phyloP scores from a whole-genome alignment of 768 basidiomycete species.

The Termitomyces titanicus region DNA sequence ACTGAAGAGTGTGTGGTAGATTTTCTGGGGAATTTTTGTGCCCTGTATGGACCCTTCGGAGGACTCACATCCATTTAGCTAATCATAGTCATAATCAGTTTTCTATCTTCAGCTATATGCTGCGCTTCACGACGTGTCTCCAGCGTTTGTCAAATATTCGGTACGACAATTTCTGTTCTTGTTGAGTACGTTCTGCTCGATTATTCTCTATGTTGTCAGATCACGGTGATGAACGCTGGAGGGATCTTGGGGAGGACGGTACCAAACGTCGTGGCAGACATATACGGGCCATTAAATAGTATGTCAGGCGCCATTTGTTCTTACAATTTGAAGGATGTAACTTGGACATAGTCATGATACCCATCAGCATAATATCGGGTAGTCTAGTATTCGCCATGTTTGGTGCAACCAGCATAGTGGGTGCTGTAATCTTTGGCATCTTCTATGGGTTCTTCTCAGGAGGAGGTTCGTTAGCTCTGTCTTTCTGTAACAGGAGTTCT shows the following conservation, averaged over 20 bases:
- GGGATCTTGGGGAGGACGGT: slow-evolving; percentile 57
- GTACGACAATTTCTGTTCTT: slow-evolving; percentile 21
- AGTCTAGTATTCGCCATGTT: slow-evolving; percentile 49
- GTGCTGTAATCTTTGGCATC: slow-evolving; percentile 41
- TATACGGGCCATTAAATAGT: slow-evolving; percentile 47
- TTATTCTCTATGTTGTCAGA: slow-evolving; percentile 22
- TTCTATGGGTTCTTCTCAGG: slow-evolving; percentile 57
- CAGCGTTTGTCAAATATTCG: slow-evolving; percentile 39
- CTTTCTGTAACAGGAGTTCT: background rate
- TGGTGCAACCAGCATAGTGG: slow-evolving; percentile 37
- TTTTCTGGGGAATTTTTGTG: slow-evolving; percentile 48
- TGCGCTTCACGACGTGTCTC: slow-evolving; percentile 33
- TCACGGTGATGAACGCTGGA: slow-evolving; percentile 49
- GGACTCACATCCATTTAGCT: background rate
- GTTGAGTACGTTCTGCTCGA: background rate
- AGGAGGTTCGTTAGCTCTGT: slow-evolving; percentile 32
- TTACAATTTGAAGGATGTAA: background rate
- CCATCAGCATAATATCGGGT: slow-evolving; percentile 35
- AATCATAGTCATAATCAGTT: slow-evolving; percentile 23
- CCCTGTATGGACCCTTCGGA: slow-evolving; percentile 34
- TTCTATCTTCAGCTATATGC: slow-evolving; percentile 52
- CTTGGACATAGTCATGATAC: slow-evolving; percentile 35
- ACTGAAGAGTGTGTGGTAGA: slow-evolving; percentile 14
- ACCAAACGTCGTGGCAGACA: slow-evolving; percentile 51
- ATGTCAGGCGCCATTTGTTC: slow-evolving; percentile 8